phyloP scores from a whole-genome alignment of 2,329 filamentous ascomycete genomes.

The Chaetomiaceae sp. region DNA sequence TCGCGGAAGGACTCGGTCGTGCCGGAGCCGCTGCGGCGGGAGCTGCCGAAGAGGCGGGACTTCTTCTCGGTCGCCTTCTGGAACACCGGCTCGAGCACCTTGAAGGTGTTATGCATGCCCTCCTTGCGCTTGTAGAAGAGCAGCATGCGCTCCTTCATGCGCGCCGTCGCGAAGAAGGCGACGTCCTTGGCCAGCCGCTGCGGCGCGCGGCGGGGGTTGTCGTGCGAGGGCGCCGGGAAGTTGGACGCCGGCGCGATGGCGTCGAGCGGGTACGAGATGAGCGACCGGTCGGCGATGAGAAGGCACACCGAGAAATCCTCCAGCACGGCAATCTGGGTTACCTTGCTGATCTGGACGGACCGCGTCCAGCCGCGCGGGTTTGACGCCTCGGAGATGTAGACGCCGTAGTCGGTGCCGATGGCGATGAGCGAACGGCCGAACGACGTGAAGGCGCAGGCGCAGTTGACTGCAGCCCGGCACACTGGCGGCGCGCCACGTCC shows the following conservation, averaged over 20 bases:
- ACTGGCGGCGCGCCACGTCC: conserved; percentile 67
- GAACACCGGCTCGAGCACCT: conserved; percentile 90
- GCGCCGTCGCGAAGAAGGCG: conserved; percentile 89
- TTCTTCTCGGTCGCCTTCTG: conserved; percentile 87
- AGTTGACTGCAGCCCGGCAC: conserved; percentile 83
- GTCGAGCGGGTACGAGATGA: conserved; percentile 92
- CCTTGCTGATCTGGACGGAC: conserved; percentile 68
- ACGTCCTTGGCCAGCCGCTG: conserved; percentile 91
- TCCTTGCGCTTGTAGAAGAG: conserved; percentile 98
- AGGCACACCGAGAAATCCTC: conserved; percentile 94
- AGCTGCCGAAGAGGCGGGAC: conserved; percentile 58
- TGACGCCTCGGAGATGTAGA: conserved; percentile 80
- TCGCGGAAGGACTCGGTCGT: conserved; percentile 94
- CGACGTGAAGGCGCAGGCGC: conserved; percentile 81
- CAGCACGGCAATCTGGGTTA: conserved; percentile 89
- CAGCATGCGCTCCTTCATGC: conserved; percentile 93
- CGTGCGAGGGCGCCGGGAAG: conserved; percentile 56
- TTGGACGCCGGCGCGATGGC: conserved; percentile 62
- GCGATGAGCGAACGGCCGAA: conserved; percentile 83
- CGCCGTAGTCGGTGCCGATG: conserved; percentile 90
- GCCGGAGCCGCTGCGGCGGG: conserved; percentile 55
- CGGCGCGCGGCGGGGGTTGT: conserved; percentile 77
- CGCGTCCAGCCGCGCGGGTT: conserved; percentile 88
- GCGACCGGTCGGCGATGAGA: conserved; percentile 80
- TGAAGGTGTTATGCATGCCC: conserved; percentile 87